A percentile compares a stretch with the other conserved stretches of the same genome.
Conservation (phyloP, 129 eudicot genomes). For the Ambrosia trifida region DNA sequence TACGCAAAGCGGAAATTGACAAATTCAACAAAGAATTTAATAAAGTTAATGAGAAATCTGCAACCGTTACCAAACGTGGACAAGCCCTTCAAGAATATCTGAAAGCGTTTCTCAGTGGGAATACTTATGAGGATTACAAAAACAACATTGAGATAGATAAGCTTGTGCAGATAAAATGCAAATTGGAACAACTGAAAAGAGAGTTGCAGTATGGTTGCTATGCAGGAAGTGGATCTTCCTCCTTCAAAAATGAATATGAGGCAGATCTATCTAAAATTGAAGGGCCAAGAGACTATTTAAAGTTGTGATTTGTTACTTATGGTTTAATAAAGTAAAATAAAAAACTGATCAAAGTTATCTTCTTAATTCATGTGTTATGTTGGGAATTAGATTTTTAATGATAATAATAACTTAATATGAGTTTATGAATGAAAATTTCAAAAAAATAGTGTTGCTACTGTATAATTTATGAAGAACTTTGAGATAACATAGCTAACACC, state of each 20-base stretch:
- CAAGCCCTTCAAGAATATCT: not conserved
- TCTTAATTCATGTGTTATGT: not conserved
- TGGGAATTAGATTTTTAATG: not conserved
- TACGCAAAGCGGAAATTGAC: not conserved
- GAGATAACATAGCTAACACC: no score
- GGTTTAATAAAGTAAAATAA: not conserved
- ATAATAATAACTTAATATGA: no score
- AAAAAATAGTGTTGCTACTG: no score
- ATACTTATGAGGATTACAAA: conserved; percentile 18
- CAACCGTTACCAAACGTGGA: conserved; percentile 1
- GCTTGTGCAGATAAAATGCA: conserved; percentile 13
- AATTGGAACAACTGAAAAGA: not conserved
- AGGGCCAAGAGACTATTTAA: conserved; percentile 17
- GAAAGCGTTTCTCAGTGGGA: conserved; percentile 14
- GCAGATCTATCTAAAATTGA: conserved; percentile 16
- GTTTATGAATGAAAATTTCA: no score
- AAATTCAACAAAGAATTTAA: conserved; percentile 7
- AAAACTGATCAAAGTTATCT: not conserved
- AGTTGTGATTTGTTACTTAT: not conserved
- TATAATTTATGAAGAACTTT: no score
- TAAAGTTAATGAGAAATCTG: conserved; percentile 5
- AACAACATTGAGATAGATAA: not conserved
- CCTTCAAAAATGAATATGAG: not conserved
- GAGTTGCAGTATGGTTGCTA: not conserved
- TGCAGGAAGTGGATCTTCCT: not conserved